phyloP scores from a whole-genome alignment of 139 green algal genomes.

The Haematococcus lacustris region DNA sequence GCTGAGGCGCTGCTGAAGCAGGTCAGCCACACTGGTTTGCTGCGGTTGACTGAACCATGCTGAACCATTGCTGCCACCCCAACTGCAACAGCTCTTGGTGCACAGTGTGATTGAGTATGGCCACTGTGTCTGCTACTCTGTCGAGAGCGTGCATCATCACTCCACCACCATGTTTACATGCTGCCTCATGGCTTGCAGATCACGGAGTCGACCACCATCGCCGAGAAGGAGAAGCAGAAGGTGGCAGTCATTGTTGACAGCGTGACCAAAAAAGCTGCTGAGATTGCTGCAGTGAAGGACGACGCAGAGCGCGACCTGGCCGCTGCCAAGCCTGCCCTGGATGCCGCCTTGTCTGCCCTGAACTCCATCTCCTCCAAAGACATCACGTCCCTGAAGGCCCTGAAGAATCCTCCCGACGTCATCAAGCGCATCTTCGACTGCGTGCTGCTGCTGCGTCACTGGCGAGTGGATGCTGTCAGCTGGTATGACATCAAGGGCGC shows the following conservation, averaged over 20 bases:
- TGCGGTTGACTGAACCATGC: neutral
- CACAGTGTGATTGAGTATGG: too few relatives aligned
- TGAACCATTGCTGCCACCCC: too few relatives aligned
- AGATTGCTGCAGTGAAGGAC: constrained; percentile 60
- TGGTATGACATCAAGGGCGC: constrained; percentile 79
- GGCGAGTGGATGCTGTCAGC: neutral
- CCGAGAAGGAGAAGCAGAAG: constrained; percentile 86
- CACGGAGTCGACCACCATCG: constrained; percentile 75
- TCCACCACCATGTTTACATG: too few relatives aligned
- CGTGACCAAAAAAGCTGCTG: constrained; percentile 54
- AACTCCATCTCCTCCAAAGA: constrained; percentile 83
- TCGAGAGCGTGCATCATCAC: too few relatives aligned
- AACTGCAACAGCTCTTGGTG: too few relatives aligned
- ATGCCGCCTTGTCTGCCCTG: constrained; percentile 77
- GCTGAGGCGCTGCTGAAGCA: constrained; percentile 80
- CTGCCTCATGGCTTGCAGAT: constrained; percentile 56
- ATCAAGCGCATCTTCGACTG: constrained; percentile 95
- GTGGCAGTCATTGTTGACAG: constrained; percentile 80
- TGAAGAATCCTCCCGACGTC: constrained; percentile 92
- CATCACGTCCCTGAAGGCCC: constrained; percentile 80
- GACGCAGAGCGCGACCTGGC: constrained; percentile 85
- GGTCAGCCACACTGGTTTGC: neutral
- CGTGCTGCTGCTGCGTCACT: constrained; percentile 77
- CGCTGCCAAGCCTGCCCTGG: constrained; percentile 84
- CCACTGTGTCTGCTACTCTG: too few relatives aligned